phyloP scores from a whole-genome alignment of 1,139 yeast genomes.

The Neolecta irregularis region DNA sequence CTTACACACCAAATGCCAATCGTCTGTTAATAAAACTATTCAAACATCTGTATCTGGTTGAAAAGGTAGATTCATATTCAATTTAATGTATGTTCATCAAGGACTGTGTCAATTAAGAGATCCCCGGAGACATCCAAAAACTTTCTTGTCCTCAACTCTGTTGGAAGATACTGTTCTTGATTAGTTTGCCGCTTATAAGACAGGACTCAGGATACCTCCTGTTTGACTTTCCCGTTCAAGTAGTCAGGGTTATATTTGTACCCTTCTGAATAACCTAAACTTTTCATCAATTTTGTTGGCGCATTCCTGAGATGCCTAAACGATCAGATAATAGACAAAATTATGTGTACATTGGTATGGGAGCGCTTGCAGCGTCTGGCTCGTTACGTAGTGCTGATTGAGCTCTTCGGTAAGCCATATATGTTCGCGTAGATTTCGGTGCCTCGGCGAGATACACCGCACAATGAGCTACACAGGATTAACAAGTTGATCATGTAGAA shows the following conservation, averaged over 20 bases:
- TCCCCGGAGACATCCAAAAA: conserved; percentile 1
- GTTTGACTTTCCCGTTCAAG: conserved; percentile 54
- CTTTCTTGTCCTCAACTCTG: conserved; percentile 1
- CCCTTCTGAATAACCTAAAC: conserved; percentile 66
- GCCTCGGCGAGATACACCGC: conserved; percentile 78
- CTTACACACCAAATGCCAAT: no score
- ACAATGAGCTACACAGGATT: conserved; percentile 47
- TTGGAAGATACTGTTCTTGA: conserved; percentile 1
- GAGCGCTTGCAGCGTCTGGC: conserved; percentile 42
- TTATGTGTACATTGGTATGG: conserved; percentile 37
- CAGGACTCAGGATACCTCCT: conserved; percentile 24
- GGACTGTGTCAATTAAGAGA: neutral
- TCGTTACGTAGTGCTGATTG: conserved; percentile 42
- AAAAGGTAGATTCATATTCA: no score
- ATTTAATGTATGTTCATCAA: neutral
- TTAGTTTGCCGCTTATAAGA: neutral
- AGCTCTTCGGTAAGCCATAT: conserved; percentile 58
- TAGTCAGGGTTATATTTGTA: conserved; percentile 81
- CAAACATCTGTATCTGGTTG: no score
- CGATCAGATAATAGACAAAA: neutral
- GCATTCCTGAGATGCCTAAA: conserved; percentile 67
- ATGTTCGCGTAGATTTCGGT: conserved; percentile 69
- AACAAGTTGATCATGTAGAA: neutral
- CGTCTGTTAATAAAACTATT: no score
- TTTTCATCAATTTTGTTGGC: conserved; percentile 80